phyloP scores from a whole-genome alignment of 495 filamentous ascomycete genomes.

The Cryomyces minteri region DNA sequence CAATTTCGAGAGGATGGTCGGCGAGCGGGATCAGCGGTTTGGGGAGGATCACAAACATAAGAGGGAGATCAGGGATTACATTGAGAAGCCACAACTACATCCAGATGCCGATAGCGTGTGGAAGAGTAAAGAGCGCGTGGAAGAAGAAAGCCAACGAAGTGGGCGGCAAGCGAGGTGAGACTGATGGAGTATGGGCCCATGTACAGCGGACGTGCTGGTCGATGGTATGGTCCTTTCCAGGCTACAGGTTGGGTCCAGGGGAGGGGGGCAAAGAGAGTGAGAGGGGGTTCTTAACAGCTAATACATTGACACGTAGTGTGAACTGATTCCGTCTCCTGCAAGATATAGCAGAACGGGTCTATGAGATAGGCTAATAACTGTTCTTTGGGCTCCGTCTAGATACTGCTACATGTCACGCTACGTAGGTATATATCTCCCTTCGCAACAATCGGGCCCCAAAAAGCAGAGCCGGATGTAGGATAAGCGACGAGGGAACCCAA shows the following conservation, averaged over 20 bases:
- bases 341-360: too few relatives aligned
- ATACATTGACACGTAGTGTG: too few relatives aligned
- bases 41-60: slow-evolving; percentile 41
- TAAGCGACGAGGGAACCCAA: neutral
- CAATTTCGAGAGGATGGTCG: slow-evolving; percentile 38
- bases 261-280: too few relatives aligned
- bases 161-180: neutral
- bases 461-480: too few relatives aligned
- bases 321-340: too few relatives aligned
- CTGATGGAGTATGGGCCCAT: neutral
- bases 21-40: slow-evolving; percentile 47
- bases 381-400: too few relatives aligned
- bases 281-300: too few relatives aligned
- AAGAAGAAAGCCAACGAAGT: too few relatives aligned
- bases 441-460: too few relatives aligned
- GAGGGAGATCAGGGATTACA: slow-evolving; percentile 39
- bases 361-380: too few relatives aligned
- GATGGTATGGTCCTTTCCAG: neutral
- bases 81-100: slow-evolving; percentile 40
- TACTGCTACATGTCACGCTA: too few relatives aligned
- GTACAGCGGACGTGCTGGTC: neutral
- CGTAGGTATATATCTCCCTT: too few relatives aligned
- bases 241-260: neutral
- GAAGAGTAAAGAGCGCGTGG: slow-evolving; percentile 9
- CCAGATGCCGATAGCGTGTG: slow-evolving; percentile 33